These are phyloP conservation scores for Thermoascus crustaceus DNA, from an alignment of 2,329 filamentous ascomycete genomes.

Conservation along the genomic window DNA sequence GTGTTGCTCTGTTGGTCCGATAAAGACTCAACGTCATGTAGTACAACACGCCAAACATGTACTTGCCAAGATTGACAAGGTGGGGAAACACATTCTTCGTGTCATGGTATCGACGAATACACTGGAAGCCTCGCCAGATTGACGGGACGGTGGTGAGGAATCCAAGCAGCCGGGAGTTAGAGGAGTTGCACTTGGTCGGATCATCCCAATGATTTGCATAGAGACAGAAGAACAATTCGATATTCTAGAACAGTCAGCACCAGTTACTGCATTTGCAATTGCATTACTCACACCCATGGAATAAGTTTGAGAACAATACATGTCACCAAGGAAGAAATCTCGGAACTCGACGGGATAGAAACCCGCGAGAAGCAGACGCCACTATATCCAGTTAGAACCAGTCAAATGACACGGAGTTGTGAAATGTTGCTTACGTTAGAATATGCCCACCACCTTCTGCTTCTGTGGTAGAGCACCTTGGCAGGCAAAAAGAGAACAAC, in stretches of 20 bases:
- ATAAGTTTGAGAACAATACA: slow-evolving; percentile 94
- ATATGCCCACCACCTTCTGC: slow-evolving; percentile 77
- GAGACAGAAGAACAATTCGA: slow-evolving; percentile 89
- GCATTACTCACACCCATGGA: slow-evolving; percentile 62
- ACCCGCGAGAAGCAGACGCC: slow-evolving; percentile 75
- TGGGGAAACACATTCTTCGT: slow-evolving; percentile 86
- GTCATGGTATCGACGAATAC: slow-evolving; percentile 79
- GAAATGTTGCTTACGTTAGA: slow-evolving; percentile 59
- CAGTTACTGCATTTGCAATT: slow-evolving; percentile 2
- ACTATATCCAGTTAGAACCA: slow-evolving; percentile 45
- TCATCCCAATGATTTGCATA: slow-evolving; percentile 72
- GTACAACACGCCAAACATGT: slow-evolving; percentile 71
- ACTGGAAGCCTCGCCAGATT: slow-evolving; percentile 86
- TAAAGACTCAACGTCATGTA: slow-evolving; percentile 75
- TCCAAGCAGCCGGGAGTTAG: slow-evolving; percentile 70
- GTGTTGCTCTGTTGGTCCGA: slow-evolving; percentile 56
- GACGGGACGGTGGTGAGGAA: slow-evolving; percentile 78
- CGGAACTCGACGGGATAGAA: slow-evolving; percentile 91
- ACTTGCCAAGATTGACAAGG: slow-evolving; percentile 86
- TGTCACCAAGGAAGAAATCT: slow-evolving; percentile 95
- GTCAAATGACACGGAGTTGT: not conserved
- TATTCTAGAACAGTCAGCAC: slow-evolving; percentile 51
- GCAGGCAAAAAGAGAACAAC: slow-evolving; percentile 67
- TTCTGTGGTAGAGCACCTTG: slow-evolving; percentile 64
- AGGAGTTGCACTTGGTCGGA: slow-evolving; percentile 74